Percentiles rank a stretch among this genome's conserved stretches.
phyloP scores from a whole-genome alignment of 1,284 basidiomycete genomes.

The Moniliophthora roreri region DNA sequence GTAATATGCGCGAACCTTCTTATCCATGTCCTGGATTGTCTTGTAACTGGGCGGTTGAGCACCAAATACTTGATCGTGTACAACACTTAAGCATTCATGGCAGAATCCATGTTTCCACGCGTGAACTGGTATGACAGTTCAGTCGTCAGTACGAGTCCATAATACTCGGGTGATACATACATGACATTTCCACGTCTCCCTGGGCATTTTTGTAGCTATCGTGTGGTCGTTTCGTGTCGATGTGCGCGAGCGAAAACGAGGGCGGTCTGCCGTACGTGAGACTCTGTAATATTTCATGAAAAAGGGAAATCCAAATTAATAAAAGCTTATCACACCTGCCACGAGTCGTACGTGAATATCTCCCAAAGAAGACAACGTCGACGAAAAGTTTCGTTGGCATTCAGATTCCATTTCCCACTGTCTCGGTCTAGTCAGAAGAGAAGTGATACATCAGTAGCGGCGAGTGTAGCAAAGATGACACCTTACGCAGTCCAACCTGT shows the following conservation, averaged over 20 bases:
- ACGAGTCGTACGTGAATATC: slow-evolving; percentile 65
- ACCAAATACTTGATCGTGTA: slow-evolving; percentile 68
- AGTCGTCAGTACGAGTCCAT: not conserved
- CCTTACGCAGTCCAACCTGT: slow-evolving; percentile 67
- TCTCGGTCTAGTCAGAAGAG: slow-evolving; percentile 54
- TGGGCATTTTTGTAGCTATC: slow-evolving; percentile 44
- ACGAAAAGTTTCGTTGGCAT: slow-evolving; percentile 55
- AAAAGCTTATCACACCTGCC: slow-evolving; percentile 49
- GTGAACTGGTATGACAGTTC: slow-evolving; percentile 37
- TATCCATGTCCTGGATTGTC: slow-evolving; percentile 60
- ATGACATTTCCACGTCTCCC: slow-evolving; percentile 64
- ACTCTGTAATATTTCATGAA: slow-evolving; percentile 41
- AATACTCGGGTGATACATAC: slow-evolving; percentile 38
- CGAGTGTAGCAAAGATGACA: not conserved
- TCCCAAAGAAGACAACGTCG: slow-evolving; percentile 66
- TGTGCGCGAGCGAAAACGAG: slow-evolving; percentile 57
- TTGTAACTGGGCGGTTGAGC: slow-evolving; percentile 60
- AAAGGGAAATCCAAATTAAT: not conserved
- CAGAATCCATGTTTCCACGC: slow-evolving; percentile 68
- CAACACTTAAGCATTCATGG: slow-evolving; percentile 56
- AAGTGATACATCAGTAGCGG: not conserved
- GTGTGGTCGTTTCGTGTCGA: slow-evolving; percentile 59
- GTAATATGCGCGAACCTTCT: slow-evolving; percentile 49
- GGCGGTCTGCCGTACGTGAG: slow-evolving; percentile 72
- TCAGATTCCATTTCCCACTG: slow-evolving; percentile 65